Base-by-base conservation (phyloP, 139 green algal species). In the Tetradesmus lagerheimii region DNA sequence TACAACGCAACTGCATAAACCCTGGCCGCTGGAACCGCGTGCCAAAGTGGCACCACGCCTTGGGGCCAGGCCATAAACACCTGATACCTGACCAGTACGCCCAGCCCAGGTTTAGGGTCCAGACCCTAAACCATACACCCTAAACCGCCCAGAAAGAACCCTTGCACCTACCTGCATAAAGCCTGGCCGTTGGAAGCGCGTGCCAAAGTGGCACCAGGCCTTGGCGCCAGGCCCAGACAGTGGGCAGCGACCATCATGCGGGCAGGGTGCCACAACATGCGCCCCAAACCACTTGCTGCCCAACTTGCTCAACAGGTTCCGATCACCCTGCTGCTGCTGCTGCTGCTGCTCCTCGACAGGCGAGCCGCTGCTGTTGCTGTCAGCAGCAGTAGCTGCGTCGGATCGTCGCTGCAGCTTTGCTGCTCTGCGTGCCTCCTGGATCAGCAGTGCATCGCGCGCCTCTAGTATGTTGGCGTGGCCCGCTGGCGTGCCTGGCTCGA, bases 211-310 rank as follows among this genome's bases (percentile, higher is more conserved):
- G 88, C 96, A 98, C 96, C 95, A 98, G 35, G 89, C 83, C 37
- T 62, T 47, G 8, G 53, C 83, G 57, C 90, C 85, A 15, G 34
- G 62, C 45, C 85, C 89, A 37, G 79, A 83, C 88, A 98, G 93
- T 5, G 96, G 96, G 91, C 96, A 98, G 0, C 39, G 15, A 0
- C 95, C 95, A 89, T 98, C 96, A 85, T 98, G 96, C 0, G 95
- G 92, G 91, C 96, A 98, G 18, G 96, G 96, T 8, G 96, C 96
- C 62, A 97, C 93, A 38, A 98, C 95, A 64, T 98, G 94, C 35
- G 94, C 93, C 0, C 91, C 91, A 37, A 29, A 45, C 27, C 83
- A 80, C 38, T 64, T 80, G 83, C 47, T 53, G 45, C 57, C n/a
- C 8, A 87, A 37, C 89, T 93, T 90, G 1, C 39, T 38, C 0